Base-by-base conservation (phyloP, 1,284 basidiomycete genomes). In the Fistulina hepatica region DNA sequence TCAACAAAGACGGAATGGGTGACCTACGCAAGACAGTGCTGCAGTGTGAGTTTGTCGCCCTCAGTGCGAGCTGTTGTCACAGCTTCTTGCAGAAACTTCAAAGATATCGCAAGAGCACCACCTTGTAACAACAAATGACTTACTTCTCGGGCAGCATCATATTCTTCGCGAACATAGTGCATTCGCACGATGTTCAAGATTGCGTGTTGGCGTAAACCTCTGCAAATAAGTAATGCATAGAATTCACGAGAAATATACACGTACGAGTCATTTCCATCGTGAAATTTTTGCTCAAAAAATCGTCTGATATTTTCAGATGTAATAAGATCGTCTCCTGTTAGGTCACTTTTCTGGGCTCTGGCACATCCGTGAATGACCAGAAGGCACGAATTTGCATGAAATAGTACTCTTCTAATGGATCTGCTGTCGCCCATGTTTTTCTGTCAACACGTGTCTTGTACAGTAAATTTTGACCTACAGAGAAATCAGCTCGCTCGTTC, bases 271-370 rank as follows among this genome's bases (percentile, higher is more conserved):
- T 73, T 78, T 15, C 64, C 68, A 36, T 80, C 75, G 47, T 84
- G 78, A 49, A 88, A 88, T 48, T 73, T 76, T 46, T 88, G 83
- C 50, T 88, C 83, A 46, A 88, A 88, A 53, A 82, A 88, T 35
- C 72, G 61, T 26, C 82, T 69, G 27, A 88, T 54, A 46, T 73
- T 77, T 47, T 86, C 83, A 3, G 71, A 65, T 0, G 81, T 80
- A 8, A 69, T 49, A 30, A 71, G 73, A 41, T 74, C 76, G 52
- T 88, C 81, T 0, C 80, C 81, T 5, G 70, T 69, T 9, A 68
- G 63, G 21, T 67, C 51, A 10, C 69, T 72, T 42, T 70, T 71
- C 49, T 82, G 73, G 65, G 73, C 85, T 2, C 83, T 88, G 44
- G n/a, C 37, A 37, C 27, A 25, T 36, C 12, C 21, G 42, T 24